Base-by-base conservation (phyloP, 768 basidiomycete species). In the Lactarius pseudohatsudake region DNA sequence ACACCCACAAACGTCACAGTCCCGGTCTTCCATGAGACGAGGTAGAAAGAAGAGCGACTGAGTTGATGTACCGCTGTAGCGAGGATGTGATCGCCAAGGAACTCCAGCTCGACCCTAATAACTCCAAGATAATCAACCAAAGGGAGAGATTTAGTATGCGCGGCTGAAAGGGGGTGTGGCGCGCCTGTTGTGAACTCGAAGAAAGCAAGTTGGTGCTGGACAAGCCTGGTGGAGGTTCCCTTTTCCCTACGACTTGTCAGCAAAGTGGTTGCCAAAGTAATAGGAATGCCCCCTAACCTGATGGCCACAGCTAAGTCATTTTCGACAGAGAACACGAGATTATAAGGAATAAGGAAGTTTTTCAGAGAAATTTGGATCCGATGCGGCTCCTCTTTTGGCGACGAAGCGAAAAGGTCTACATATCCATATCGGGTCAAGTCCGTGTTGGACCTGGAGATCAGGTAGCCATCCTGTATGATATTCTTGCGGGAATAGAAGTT, bases 11-110 rank as follows among this genome's bases (percentile, higher is more conserved):
- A 36, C 2, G 45, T 59, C 50, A 64, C 64, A 2, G 26, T 32
- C 20, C 63, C 63, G 15, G 20, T 32, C 30, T 59, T 64, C 63
- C 63, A 64, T 18, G 57, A 64, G n/a, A 59, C 28, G 10, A 64
- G 50, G 57, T 64, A 64, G 40, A 59, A n/a, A 8, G 30, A 54
- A 30, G 36, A 30, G 10, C 22, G 41, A 11, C 20, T 2, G 10
- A 11, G 26, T 13, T 22, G 36, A 62, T 36, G 34, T 7, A 6
- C 28, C 11, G 30, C 38, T 15, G 18, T 34, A 30, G 30, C 40
- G 7, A 62, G 8, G 26, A 55, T 55, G 28, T 62, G 15, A 22
- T 62, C 61, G 16, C 61, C 53, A 3, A 62, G 20, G 9, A 56
- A 20, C 41, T 62, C 53, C 11, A 22, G 11, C 15, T 36, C 38